Conservation (phyloP, 2,329 filamentous ascomycete species). For the Aureobasidium leucospermi region DNA sequence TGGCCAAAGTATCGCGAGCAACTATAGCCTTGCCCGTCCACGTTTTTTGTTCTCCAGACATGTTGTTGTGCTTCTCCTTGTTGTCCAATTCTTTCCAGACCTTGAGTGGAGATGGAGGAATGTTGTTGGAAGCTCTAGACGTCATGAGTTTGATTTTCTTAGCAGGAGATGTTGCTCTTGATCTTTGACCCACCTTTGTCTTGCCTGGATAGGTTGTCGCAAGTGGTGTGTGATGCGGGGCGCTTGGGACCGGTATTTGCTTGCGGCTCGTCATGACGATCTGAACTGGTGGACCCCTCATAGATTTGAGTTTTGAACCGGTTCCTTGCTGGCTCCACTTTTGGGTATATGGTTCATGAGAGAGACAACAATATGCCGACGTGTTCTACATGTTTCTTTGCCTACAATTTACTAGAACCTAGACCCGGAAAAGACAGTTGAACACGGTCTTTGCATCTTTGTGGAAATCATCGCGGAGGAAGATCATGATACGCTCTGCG, state of each 20-base stretch:
- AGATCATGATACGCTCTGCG: too few species aligned
- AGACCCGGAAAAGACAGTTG: too few species aligned
- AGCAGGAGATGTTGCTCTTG: too few species aligned
- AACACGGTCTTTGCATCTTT: too few species aligned
- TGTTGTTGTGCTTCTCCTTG: not conserved
- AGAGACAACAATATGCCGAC: too few species aligned
- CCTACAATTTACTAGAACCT: too few species aligned
- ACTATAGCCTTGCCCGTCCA: constrained; percentile 32
- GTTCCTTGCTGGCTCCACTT: not conserved
- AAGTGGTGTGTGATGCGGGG: not conserved
- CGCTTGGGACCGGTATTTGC: not conserved
- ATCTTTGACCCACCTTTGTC: not conserved
- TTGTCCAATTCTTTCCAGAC: constrained; percentile 22
- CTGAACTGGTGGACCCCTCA: not conserved
- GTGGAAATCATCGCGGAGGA: too few species aligned
- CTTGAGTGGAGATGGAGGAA: constrained; percentile 21
- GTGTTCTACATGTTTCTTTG: too few species aligned
- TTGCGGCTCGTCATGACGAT: not conserved
- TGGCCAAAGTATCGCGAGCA: constrained; percentile 29
- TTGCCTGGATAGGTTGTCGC: not conserved
- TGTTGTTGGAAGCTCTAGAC: constrained; percentile 22
- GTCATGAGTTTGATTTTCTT: constrained; percentile 8
- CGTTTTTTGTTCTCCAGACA: constrained; percentile 10
- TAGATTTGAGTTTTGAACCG: not conserved
- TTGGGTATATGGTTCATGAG: not conserved